A percentile compares a stretch with the other conserved stretches of the same genome.
These are phyloP conservation scores for Telfairia occidentalis DNA, from an alignment of 331 rosid genomes.

Conservation along the genomic window DNA sequence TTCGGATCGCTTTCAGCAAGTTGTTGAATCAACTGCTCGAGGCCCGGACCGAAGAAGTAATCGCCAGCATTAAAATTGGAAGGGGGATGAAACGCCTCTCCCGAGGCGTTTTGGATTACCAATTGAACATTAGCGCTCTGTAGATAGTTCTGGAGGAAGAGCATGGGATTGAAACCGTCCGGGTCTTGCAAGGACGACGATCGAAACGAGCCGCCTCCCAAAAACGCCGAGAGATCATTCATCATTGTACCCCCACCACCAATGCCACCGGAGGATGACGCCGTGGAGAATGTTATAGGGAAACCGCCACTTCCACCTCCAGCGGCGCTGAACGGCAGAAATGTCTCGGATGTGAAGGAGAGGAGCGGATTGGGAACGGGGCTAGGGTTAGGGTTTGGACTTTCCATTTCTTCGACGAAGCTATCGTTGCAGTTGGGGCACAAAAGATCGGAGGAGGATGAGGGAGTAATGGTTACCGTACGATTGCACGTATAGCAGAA, in stretches of 20 bases:
- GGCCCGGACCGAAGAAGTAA: conserved; percentile 83
- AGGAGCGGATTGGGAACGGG: conserved; percentile 26
- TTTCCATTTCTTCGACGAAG: conserved; percentile 66
- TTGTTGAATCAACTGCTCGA: conserved; percentile 87
- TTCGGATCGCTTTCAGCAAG: conserved; percentile 83
- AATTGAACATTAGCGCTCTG: conserved; percentile 65
- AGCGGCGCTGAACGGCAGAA: conserved; percentile 18
- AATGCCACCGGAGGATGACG: conserved; percentile 19
- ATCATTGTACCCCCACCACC: conserved; percentile 17
- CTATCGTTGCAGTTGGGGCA: conserved; percentile 58
- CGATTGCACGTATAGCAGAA: conserved; percentile 60
- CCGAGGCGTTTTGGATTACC: conserved; percentile 39
- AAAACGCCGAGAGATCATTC: conserved; percentile 45
- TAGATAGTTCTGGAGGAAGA: conserved; percentile 57
- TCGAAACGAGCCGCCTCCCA: conserved; percentile 31
- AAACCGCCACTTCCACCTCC: conserved; percentile 17
- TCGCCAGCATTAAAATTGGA: conserved; percentile 58
- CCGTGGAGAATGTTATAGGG: conserved; percentile 27
- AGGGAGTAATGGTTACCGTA: conserved; percentile 41
- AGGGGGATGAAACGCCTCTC: conserved; percentile 44
- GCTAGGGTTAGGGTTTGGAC: conserved; percentile 27
- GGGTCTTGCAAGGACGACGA: conserved; percentile 32
- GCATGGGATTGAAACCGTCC: conserved; percentile 49
- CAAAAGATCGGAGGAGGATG: conserved; percentile 44
- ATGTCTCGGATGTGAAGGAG: conserved; percentile 26